Percentiles rank a stretch among this genome's conserved stretches.
Conservation (phyloP, 768 basidiomycete genomes). For the Kondoa malvinella region DNA sequence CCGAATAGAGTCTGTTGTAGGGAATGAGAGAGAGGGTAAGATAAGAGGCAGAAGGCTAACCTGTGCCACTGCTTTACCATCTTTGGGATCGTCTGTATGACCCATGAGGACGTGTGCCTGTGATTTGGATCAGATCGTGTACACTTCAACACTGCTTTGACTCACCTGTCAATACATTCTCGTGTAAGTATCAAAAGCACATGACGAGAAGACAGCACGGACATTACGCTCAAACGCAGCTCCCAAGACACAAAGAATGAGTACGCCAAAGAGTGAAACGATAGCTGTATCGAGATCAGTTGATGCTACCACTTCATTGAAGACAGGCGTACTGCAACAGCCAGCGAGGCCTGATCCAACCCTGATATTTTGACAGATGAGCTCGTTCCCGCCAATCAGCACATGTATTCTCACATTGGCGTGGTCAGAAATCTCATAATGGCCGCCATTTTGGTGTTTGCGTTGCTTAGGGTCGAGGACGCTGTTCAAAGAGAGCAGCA, state of each 20-base stretch:
- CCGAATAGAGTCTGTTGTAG: conserved; percentile 4
- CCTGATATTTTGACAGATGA: neutral
- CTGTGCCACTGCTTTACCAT: conserved; percentile 1
- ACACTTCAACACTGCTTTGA: no score
- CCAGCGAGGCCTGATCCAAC: conserved; percentile 2
- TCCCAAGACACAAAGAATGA: conserved; percentile 1
- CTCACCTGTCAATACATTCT: no score
- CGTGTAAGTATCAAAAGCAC: no score
- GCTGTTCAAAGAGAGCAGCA: neutral
- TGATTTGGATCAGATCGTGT: no score
- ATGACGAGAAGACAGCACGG: no score
- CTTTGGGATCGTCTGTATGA: neutral
- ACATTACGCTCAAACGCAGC: neutral
- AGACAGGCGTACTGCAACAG: conserved; percentile 1
- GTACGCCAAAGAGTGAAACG: conserved; percentile 3
- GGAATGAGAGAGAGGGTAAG: neutral
- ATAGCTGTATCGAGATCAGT: neutral
- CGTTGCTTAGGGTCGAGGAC: neutral
- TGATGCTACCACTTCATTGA: no score
- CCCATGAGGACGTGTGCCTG: conserved; percentile 3
- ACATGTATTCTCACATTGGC: neutral
- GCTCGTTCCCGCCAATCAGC: no score
- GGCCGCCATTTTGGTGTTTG: neutral
- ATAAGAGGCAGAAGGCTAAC: neutral
- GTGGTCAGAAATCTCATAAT: neutral